phyloP scores from a whole-genome alignment of 768 basidiomycete species.

The Chalciporus chontae region DNA sequence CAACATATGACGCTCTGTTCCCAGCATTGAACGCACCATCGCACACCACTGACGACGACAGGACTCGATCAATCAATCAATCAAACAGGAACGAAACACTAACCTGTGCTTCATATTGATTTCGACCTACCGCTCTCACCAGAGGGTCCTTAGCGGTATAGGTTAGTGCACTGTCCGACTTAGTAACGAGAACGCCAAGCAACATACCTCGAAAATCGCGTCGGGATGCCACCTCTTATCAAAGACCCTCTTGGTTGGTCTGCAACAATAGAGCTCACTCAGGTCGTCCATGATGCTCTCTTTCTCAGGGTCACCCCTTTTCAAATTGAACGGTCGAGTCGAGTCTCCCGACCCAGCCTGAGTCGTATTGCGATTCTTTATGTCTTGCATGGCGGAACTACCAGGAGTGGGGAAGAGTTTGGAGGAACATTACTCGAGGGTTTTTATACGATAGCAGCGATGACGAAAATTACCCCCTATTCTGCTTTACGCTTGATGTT shows the following conservation, averaged over 20 bases:
- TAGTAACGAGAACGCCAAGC: not conserved
- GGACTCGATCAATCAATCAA: not conserved
- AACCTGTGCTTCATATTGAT: slow-evolving; percentile 53
- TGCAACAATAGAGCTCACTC: slow-evolving; percentile 52
- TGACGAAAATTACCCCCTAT: too few species aligned
- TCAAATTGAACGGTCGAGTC: not conserved
- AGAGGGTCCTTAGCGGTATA: slow-evolving; percentile 43
- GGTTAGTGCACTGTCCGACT: not conserved
- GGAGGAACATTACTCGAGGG: not conserved
- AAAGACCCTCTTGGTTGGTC: slow-evolving; percentile 52
- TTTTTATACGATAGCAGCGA: not conserved
- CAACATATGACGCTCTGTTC: not conserved
- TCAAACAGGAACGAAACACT: slow-evolving; percentile 7
- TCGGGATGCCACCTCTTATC: slow-evolving; percentile 50
- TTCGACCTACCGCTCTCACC: slow-evolving; percentile 45
- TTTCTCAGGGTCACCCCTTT: slow-evolving; percentile 35
- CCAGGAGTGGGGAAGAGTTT: slow-evolving; percentile 39
- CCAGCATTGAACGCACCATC: slow-evolving; percentile 36
- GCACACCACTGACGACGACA: slow-evolving; percentile 42
- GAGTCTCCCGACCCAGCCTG: slow-evolving; percentile 23
- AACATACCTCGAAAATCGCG: slow-evolving; percentile 51
- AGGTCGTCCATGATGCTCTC: slow-evolving; percentile 53
- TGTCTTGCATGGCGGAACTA: slow-evolving; percentile 27
- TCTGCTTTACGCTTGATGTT: too few species aligned
- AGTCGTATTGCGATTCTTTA: not conserved